phyloP scores from a whole-genome alignment of 108 stramenopile species.

The Skeletonema potamos region DNA sequence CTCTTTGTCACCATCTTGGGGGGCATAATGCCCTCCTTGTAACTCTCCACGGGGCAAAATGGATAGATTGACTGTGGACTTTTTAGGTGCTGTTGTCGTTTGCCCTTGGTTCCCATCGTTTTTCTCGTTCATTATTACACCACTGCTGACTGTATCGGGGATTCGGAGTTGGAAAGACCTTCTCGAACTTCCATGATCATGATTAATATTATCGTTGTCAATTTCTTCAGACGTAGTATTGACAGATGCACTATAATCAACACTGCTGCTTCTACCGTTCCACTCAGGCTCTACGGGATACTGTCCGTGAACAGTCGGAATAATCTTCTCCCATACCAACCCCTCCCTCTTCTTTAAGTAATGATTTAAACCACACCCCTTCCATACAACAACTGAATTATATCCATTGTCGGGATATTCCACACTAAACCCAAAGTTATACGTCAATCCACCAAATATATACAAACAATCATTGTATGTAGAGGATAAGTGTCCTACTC shows the following conservation, averaged over 20 bases:
- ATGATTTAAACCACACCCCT: slow-evolving; percentile 21
- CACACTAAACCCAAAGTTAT: slow-evolving; percentile 30
- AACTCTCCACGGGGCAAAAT: slow-evolving; percentile 37
- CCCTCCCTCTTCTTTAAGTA: slow-evolving; percentile 7
- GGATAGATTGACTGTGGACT: not conserved
- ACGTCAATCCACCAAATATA: slow-evolving; percentile 47
- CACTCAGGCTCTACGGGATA: not conserved
- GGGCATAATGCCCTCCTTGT: slow-evolving; percentile 38
- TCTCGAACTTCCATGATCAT: too few species aligned
- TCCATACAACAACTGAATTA: slow-evolving; percentile 36
- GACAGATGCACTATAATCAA: not conserved
- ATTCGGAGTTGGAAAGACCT: too few species aligned
- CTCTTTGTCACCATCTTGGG: slow-evolving; percentile 3
- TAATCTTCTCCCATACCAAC: slow-evolving; percentile 30
- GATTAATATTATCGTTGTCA: not conserved
- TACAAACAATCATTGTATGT: slow-evolving; percentile 35
- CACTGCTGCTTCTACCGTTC: not conserved
- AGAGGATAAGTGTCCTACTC: slow-evolving; percentile 43
- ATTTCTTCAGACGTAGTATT: not conserved
- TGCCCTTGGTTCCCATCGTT: not conserved
- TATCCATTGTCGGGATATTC: slow-evolving; percentile 1
- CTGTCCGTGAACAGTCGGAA: slow-evolving; percentile 14
- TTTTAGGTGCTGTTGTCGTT: slow-evolving; percentile 1
- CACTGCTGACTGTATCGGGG: too few species aligned
- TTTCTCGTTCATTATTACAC: too few species aligned